Evolutionary conservation across 768 basidiomycete species (phyloP).

Genomic region (Candolleomyces eurysporus): DNA sequence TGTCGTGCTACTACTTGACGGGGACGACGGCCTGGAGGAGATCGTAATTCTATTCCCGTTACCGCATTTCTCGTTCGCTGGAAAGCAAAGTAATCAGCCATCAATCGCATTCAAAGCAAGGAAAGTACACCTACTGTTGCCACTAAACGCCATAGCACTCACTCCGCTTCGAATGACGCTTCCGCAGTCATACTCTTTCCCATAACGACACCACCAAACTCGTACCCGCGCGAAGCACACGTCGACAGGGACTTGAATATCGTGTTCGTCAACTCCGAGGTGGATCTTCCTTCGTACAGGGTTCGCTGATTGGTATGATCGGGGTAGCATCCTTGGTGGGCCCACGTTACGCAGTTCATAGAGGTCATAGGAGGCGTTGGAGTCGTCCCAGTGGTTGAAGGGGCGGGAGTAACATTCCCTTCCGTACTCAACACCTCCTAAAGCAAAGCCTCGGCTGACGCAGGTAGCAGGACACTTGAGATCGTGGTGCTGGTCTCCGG

Average conservation of each 20-base stretch:
- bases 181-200: conserved; percentile 30
- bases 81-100: too few species aligned
- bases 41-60: conserved; percentile 25
- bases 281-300: background rate
- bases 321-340: conserved; percentile 25
- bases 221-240: conserved; percentile 23
- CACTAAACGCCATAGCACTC: conserved; percentile 25
- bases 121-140: conserved; percentile 21
- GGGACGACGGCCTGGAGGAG: conserved; percentile 12
- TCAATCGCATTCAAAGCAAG: conserved; percentile 8
- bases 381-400: conserved; percentile 2
- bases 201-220: conserved; percentile 30
- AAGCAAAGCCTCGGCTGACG: conserved; percentile 21
- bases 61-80: conserved; percentile 32
- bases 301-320: conserved; percentile 11
- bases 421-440: conserved; percentile 31
- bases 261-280: background rate
- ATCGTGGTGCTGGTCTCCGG: conserved; percentile 20
- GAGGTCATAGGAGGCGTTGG: background rate
- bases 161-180: conserved; percentile 22
- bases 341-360: conserved; percentile 28
- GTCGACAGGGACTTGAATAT: conserved; percentile 22
- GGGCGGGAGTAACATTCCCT: conserved; percentile 26
- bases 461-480: conserved; percentile 27
- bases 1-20: background rate